Evolutionary conservation across 768 basidiomycete genomes (phyloP).

Genomic region (Lentinus tigrinus): DNA sequence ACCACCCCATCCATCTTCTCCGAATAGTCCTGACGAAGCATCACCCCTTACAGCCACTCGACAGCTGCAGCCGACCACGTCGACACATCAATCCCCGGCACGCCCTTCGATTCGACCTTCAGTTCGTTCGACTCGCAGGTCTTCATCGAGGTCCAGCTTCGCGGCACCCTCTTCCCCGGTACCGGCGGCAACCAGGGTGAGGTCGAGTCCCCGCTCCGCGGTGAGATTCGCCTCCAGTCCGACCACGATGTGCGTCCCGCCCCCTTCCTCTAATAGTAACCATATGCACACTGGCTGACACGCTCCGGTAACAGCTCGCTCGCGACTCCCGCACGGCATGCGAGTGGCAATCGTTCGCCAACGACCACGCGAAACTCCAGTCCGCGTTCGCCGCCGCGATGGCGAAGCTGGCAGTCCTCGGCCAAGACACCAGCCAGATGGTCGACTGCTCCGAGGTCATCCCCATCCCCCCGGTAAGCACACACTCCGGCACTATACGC

Average conservation of each 20-base stretch:
- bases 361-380: constrained; percentile 28
- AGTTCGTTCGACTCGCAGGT: constrained; percentile 28
- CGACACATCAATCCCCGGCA: constrained; percentile 25
- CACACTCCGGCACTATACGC: too few relatives aligned
- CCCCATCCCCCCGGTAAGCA: constrained; percentile 10
- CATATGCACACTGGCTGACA: too few relatives aligned
- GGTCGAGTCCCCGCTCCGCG: constrained; percentile 29
- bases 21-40: too few relatives aligned
- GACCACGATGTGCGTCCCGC: too few relatives aligned
- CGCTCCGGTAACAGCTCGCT: too few relatives aligned
- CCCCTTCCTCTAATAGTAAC: too few relatives aligned
- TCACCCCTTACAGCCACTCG: constrained; percentile 15
- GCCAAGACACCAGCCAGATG: constrained; percentile 20
- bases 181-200: constrained; percentile 30
- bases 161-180: constrained; percentile 30
- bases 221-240: constrained; percentile 36
- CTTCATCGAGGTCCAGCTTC: constrained; percentile 30
- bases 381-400: constrained; percentile 28
- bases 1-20: too few relatives aligned
- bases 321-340: constrained; percentile 36
- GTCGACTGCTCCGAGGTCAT: constrained; percentile 22
- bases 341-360: constrained; percentile 33
- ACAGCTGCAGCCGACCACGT: constrained; percentile 27
- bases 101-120: constrained; percentile 31
- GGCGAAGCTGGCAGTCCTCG: constrained; percentile 30